Conservation (phyloP, 805 yeast genomes). For the Sugiyamaella lignohabitans region DNA sequence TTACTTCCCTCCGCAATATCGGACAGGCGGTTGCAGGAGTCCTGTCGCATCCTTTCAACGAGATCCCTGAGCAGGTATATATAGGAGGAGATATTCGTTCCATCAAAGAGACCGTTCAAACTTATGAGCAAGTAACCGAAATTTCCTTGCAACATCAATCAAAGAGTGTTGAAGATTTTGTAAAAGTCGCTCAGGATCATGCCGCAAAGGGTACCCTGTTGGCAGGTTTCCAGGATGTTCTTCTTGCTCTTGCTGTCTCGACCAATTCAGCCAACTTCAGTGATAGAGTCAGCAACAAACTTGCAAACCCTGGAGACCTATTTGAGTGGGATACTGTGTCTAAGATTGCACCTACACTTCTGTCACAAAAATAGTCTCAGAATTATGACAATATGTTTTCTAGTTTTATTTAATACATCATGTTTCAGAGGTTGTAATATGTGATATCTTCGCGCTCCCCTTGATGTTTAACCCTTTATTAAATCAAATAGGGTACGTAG, state of each 20-base stretch:
- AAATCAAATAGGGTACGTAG: slow-evolving; percentile 68
- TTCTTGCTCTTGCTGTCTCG: slow-evolving; percentile 6
- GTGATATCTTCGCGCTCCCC: neutral
- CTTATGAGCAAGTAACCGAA: slow-evolving; percentile 22
- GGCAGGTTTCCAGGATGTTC: slow-evolving; percentile 1
- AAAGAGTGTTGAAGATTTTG: slow-evolving; percentile 8
- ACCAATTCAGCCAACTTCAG: slow-evolving; percentile 2
- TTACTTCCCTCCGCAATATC: slow-evolving; percentile 23
- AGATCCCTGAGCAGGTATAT: slow-evolving; percentile 20
- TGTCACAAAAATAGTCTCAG: no score
- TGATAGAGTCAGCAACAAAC: slow-evolving; percentile 16
- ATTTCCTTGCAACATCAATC: slow-evolving; percentile 16
- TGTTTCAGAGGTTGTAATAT: neutral
- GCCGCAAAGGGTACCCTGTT: slow-evolving; percentile 1
- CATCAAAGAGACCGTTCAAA: slow-evolving; percentile 12
- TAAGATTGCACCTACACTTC: slow-evolving; percentile 8
- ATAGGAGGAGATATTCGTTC: slow-evolving; percentile 18
- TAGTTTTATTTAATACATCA: neutral
- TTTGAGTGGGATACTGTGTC: slow-evolving; percentile 20
- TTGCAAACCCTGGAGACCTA: slow-evolving; percentile 24
- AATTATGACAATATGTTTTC: no score
- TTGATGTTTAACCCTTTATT: slow-evolving; percentile 11
- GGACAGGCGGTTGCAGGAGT: slow-evolving; percentile 24
- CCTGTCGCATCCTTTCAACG: slow-evolving; percentile 16
- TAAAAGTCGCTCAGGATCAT: slow-evolving; percentile 5